phyloP scores from a whole-genome alignment of 352 stramenopile genomes.

The Pythium chondricola region DNA sequence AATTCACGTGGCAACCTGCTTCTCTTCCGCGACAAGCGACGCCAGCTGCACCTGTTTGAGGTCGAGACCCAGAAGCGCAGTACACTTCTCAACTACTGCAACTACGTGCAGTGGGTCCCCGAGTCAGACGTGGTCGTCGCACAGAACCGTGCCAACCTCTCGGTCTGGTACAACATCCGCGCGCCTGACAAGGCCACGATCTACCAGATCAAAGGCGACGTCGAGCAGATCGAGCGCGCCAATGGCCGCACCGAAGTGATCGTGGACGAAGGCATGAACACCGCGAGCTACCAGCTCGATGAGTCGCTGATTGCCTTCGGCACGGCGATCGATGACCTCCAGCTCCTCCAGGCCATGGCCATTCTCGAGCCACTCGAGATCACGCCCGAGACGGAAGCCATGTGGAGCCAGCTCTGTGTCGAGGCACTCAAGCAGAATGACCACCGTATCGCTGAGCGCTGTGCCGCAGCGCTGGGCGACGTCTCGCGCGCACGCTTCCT shows the following conservation, averaged over 20 bases:
- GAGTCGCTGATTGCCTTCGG: conserved; percentile 93
- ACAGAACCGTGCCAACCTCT: conserved; percentile 89
- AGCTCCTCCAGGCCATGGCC: conserved; percentile 88
- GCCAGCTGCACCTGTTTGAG: conserved; percentile 91
- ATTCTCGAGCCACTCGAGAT: conserved; percentile 91
- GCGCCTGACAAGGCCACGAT: conserved; percentile 91
- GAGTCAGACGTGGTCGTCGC: conserved; percentile 93
- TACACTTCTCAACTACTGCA: conserved; percentile 92
- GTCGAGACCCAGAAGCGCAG: conserved; percentile 78
- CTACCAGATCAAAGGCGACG: conserved; percentile 93
- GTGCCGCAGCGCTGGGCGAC: conserved; percentile 88
- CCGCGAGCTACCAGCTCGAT: conserved; percentile 89
- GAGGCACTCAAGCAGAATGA: conserved; percentile 84
- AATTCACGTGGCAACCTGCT: conserved; percentile 88
- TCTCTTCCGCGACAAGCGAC: conserved; percentile 91
- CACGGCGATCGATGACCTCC: conserved; percentile 89
- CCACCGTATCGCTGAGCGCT: conserved; percentile 88
- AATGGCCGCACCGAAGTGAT: conserved; percentile 93
- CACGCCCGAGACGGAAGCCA: conserved; percentile 88
- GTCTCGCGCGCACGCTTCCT: conserved; percentile 86
- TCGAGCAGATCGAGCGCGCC: conserved; percentile 91
- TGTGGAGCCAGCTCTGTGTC: conserved; percentile 90
- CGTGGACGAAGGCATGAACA: conserved; percentile 93
- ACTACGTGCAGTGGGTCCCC: conserved; percentile 96
- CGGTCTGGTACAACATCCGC: conserved; percentile 95